Conservation (phyloP, 257 asterid species). For the Schizonepeta tenuifolia region DNA sequence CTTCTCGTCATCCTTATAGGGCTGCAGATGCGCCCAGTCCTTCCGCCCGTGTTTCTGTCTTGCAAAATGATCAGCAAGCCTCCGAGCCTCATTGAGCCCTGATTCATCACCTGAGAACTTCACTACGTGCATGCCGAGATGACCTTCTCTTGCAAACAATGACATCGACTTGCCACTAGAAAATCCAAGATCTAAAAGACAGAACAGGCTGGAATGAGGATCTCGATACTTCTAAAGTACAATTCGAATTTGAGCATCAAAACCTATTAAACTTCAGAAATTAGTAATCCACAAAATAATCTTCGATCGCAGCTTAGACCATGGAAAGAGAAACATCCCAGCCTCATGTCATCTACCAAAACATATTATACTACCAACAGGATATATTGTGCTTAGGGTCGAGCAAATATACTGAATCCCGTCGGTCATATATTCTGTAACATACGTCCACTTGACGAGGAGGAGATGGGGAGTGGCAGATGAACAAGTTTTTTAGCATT, state of each 20-base stretch:
- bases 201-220: constrained; percentile 33
- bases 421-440: neutral
- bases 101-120: constrained; percentile 69
- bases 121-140: constrained; percentile 71
- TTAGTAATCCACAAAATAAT: neutral
- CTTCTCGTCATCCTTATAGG: constrained; percentile 69
- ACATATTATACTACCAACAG: neutral
- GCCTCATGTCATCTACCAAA: neutral
- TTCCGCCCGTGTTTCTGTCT: constrained; percentile 69
- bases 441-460: neutral
- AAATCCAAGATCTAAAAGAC: constrained; percentile 73
- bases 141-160: constrained; percentile 78
- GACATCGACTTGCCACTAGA: constrained; percentile 82
- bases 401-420: neutral
- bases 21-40: constrained; percentile 71
- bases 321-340: neutral
- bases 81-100: constrained; percentile 77
- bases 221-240: constrained; percentile 4
- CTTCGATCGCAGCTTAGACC: constrained; percentile 4
- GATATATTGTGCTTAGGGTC: neutral
- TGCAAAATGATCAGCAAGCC: constrained; percentile 65
- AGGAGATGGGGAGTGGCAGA: neutral
- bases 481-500: neutral
- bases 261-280: neutral
- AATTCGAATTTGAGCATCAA: neutral